Evolutionary conservation across 2,329 filamentous ascomycete species (phyloP).

Genomic region (Claviceps sp.): DNA sequence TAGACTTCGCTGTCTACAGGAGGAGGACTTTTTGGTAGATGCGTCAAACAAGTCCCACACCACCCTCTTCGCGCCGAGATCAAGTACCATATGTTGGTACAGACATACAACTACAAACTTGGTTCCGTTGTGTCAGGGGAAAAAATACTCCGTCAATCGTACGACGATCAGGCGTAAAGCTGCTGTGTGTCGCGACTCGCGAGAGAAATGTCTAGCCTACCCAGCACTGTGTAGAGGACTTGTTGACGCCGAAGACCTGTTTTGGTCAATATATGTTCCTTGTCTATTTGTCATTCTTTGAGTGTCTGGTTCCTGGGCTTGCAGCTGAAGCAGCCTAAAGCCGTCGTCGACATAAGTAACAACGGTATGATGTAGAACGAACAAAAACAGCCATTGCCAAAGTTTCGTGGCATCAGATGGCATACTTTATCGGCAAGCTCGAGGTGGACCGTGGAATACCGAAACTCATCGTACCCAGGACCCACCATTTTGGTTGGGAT

Average conservation of each 20-base stretch:
- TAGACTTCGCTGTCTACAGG: conserved; percentile 2
- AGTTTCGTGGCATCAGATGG: conserved; percentile 6
- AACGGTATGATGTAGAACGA: too few relatives aligned
- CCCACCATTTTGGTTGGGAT: too few relatives aligned
- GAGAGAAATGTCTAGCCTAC: conserved; percentile 9
- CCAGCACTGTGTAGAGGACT: not conserved
- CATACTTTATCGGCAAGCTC: not conserved
- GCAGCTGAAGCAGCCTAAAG: too few relatives aligned
- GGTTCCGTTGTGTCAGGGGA: conserved; percentile 9
- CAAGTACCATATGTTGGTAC: conserved; percentile 1
- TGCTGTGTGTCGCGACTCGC: conserved; percentile 6
- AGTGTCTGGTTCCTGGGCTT: too few relatives aligned
- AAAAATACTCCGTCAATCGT: conserved; percentile 6
- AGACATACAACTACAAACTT: conserved; percentile 6
- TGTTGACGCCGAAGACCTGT: too few relatives aligned
- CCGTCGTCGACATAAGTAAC: too few relatives aligned
- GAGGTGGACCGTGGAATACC: conserved; percentile 9
- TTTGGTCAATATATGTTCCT: too few relatives aligned
- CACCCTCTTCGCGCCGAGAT: conserved; percentile 9
- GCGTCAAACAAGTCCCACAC: conserved; percentile 9
- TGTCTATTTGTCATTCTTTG: too few relatives aligned
- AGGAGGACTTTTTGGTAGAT: conserved; percentile 3
- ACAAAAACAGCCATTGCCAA: conserved; percentile 7
- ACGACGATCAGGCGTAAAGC: conserved; percentile 4
- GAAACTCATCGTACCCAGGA: not conserved